Evolutionary conservation across 2,329 filamentous ascomycete species (phyloP), one percentile per base, ranked within the genome.

Genomic region (Trichoderma citrinoviride): DNA sequence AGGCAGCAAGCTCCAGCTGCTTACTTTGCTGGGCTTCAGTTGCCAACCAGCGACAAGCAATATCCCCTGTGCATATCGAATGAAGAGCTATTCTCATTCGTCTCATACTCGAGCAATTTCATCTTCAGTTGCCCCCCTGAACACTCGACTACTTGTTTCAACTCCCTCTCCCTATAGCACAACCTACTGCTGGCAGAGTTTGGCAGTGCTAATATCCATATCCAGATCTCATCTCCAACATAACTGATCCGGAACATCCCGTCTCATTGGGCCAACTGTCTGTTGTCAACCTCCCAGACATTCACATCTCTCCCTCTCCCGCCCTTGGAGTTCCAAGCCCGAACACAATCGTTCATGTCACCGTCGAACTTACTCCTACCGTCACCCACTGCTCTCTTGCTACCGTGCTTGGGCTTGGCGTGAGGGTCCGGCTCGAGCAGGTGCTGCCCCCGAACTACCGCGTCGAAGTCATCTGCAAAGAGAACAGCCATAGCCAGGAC

Each of bases 331-430:
- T 75, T 40, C 84, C 79, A 29, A 79, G 80, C 63, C 77, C 81
- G 17, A 79, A 81, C 79, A 87, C 73, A 74, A 85, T 85, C 80
- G 93, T 81, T 79, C 89, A 82, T 44, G 92, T 98, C 41, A 85
- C 89, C 3, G 92, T 99, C 49, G 87, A 96, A 72, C 90, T 99
- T 70, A 99, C 95, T 12, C 95, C 95, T 10, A 99, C 95, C 27
- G 95, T 98, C 73, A 96, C 94, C 17, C 95, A 98, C 78, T 99
- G 95, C 81, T 96, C 92, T 57, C 85, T 99, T 46, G 95, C 95
- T 37, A 99, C 95, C 0, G 93, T 99, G 66, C 97, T 99, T 72
- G 95, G 95, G 0, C 84, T 99, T 17, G 95, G 93, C 15, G 92
- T 99, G 23, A 87, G 95, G 50, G 93, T 97, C 47, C 87, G 95